Evolutionary conservation across 805 yeast species (phyloP).

Genomic region (Limtongia smithiae): DNA sequence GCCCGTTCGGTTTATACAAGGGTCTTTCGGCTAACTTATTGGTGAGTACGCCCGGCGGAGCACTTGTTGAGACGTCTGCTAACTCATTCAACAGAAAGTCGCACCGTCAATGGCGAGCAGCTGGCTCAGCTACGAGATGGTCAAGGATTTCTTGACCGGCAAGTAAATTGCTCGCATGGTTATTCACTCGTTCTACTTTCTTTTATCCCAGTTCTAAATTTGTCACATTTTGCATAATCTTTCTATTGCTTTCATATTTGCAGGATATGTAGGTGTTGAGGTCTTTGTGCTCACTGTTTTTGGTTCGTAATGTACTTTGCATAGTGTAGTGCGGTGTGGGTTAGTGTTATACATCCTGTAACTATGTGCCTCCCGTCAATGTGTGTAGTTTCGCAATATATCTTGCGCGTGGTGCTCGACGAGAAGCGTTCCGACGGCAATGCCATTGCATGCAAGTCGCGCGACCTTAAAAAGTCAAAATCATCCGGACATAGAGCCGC

Average conservation of each 20-base stretch:
- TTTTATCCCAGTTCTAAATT: not conserved
- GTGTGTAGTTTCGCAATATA: too few species aligned
- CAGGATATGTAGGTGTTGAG: not conserved
- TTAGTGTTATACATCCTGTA: not conserved
- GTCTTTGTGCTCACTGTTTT: not conserved
- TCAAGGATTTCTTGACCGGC: slow-evolving; percentile 44
- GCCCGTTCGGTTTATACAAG: slow-evolving; percentile 64
- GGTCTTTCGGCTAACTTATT: slow-evolving; percentile 41
- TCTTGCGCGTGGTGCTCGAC: too few species aligned
- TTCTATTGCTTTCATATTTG: not conserved
- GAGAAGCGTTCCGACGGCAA: too few species aligned
- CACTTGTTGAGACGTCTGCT: not conserved
- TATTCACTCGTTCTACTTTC: not conserved
- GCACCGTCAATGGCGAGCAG: slow-evolving; percentile 95
- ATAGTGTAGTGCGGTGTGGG: not conserved
- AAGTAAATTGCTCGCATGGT: not conserved
- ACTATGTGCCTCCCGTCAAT: too few species aligned
- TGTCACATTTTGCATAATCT: slow-evolving; percentile 2
- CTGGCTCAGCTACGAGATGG: slow-evolving; percentile 81
- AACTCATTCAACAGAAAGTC: slow-evolving; percentile 59
- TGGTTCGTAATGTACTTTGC: not conserved
- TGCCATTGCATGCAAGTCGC: too few species aligned
- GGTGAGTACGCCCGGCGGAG: slow-evolving; percentile 4
- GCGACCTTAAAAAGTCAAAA: too few species aligned
- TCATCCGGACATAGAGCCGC: too few species aligned